These are phyloP conservation scores for Ceratocystis harringtonii DNA, from an alignment of 2,329 filamentous ascomycete species.

Conservation along the genomic window DNA sequence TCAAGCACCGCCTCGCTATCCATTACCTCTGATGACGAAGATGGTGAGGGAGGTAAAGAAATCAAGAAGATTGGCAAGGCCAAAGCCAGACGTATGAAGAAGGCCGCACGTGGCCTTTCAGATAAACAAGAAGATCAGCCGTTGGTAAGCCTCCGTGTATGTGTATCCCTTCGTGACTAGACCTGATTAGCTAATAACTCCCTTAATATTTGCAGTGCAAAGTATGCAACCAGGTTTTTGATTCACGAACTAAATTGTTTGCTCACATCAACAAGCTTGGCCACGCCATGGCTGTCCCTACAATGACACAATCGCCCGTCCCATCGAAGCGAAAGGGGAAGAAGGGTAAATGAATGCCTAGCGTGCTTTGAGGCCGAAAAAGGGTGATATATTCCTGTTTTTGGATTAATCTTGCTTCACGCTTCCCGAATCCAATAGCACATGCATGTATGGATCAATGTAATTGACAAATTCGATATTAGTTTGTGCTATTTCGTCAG, in stretches of 20 bases:
- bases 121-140: slow-evolving; percentile 23
- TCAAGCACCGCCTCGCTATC: not conserved
- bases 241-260: slow-evolving; percentile 58
- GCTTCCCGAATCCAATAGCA: not conserved
- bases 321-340: slow-evolving; percentile 9
- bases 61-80: slow-evolving; percentile 13
- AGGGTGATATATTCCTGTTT: not conserved
- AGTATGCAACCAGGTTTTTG: slow-evolving; percentile 32
- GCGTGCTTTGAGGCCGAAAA: not conserved
- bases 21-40: not conserved
- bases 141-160: slow-evolving; percentile 23
- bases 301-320: not conserved
- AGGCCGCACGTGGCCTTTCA: slow-evolving; percentile 24
- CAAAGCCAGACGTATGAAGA: slow-evolving; percentile 15
- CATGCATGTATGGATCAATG: not conserved
- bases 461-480: too few species aligned
- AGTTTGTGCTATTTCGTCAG: too few species aligned
- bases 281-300: slow-evolving; percentile 41
- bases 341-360: not conserved
- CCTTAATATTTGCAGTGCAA: slow-evolving; percentile 8
- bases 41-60: not conserved
- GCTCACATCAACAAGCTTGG: slow-evolving; percentile 50
- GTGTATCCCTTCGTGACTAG: not conserved
- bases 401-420: not conserved
- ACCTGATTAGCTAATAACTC: not conserved